Conservation (phyloP, 176 grass and related monocot genomes). For the Eremochloa ophiuroides region DNA sequence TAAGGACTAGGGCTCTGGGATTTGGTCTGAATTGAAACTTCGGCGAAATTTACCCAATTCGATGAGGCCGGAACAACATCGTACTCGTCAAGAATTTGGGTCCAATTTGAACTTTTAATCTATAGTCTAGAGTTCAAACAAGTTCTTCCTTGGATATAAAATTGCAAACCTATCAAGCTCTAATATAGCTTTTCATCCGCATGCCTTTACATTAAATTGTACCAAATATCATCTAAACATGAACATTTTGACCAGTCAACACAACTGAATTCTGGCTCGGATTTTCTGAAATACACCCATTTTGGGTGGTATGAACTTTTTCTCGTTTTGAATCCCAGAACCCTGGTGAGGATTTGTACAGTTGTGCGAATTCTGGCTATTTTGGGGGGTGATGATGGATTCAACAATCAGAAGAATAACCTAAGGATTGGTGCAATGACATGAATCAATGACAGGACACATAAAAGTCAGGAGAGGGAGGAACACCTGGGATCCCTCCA, state of each 20-base stretch:
- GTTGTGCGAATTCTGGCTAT: neutral
- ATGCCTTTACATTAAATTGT: neutral
- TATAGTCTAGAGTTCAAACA: neutral
- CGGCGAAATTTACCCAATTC: too few relatives aligned
- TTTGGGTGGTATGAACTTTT: neutral
- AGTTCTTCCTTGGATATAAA: neutral
- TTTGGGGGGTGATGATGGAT: neutral
- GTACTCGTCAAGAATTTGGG: neutral
- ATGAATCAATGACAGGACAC: neutral
- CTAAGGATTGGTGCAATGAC: neutral
- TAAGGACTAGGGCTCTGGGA: too few relatives aligned
- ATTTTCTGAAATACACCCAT: neutral
- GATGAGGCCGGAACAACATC: neutral
- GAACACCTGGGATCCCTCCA: slow-evolving; percentile 98
- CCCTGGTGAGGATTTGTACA: neutral
- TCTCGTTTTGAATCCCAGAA: neutral
- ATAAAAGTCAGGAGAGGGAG: neutral
- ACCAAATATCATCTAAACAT: neutral
- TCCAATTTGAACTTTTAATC: neutral
- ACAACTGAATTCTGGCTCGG: neutral
- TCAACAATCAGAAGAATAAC: neutral
- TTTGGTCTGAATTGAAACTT: too few relatives aligned
- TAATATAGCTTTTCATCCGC: neutral
- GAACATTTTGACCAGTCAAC: neutral
- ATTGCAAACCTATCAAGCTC: neutral